These are phyloP conservation scores for Dentipellis fragilis DNA, from an alignment of 768 basidiomycete species.

Conservation along the genomic window DNA sequence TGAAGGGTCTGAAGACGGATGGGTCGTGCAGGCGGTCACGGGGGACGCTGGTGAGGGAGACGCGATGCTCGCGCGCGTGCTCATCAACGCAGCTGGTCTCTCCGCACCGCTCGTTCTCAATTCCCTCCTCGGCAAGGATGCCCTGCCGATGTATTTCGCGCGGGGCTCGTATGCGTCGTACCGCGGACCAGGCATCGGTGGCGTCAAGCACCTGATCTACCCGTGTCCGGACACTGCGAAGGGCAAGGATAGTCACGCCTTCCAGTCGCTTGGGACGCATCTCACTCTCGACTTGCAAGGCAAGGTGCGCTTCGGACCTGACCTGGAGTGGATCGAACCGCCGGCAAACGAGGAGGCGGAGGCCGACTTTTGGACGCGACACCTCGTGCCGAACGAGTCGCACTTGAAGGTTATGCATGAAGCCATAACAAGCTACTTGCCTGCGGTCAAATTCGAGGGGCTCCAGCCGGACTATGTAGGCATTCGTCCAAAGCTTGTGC, in stretches of 20 bases:
- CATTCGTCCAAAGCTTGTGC: slow-evolving; percentile 79
- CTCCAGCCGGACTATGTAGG: slow-evolving; percentile 79
- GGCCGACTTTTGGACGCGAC: slow-evolving; percentile 66
- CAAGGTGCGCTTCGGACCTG: slow-evolving; percentile 85
- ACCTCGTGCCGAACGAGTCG: slow-evolving; percentile 55
- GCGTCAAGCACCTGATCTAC: slow-evolving; percentile 75
- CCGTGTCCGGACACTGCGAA: slow-evolving; percentile 70
- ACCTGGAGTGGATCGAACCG: slow-evolving; percentile 78
- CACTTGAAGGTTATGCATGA: slow-evolving; percentile 54
- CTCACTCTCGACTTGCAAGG: slow-evolving; percentile 80
- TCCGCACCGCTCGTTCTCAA: slow-evolving; percentile 65
- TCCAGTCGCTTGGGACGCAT: slow-evolving; percentile 88
- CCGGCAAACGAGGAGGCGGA: slow-evolving; percentile 32
- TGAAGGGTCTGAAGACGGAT: slow-evolving; percentile 42
- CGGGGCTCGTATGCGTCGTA: slow-evolving; percentile 87
- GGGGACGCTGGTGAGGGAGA: slow-evolving; percentile 38
- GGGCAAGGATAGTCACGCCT: slow-evolving; percentile 35
- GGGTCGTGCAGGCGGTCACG: slow-evolving; percentile 80
- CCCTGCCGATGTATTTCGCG: slow-evolving; percentile 70
- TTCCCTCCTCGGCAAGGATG: slow-evolving; percentile 43
- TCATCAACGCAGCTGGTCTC: slow-evolving; percentile 81
- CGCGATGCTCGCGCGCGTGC: slow-evolving; percentile 58
- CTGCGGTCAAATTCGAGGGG: slow-evolving; percentile 45
- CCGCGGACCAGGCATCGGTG: slow-evolving; percentile 61
- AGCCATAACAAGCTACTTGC: slow-evolving; percentile 69